A percentile compares a stretch with the other conserved stretches of the same genome.
phyloP scores from a whole-genome alignment of 305 asterid genomes.

The Fraxinus velutina region DNA sequence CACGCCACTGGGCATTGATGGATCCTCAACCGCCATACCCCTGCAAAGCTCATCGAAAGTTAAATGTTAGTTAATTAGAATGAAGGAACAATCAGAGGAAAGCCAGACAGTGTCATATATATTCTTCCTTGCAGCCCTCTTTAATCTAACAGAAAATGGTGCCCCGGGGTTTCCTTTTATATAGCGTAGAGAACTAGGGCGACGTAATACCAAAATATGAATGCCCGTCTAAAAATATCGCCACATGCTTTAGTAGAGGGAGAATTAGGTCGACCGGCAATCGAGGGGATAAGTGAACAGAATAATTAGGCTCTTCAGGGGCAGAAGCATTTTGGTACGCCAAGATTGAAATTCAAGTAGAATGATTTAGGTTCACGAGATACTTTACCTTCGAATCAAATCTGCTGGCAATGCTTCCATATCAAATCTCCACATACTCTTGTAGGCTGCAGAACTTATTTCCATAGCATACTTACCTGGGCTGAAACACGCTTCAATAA shows the following conservation, averaged over 20 bases:
- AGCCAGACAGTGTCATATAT: background rate
- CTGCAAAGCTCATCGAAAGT: conserved; percentile 30
- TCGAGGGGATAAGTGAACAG: background rate
- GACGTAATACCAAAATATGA: background rate
- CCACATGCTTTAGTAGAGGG: background rate
- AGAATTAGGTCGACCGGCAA: background rate
- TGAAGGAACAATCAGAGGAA: background rate
- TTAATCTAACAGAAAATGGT: background rate
- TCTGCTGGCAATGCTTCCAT: conserved; percentile 78
- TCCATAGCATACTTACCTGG: conserved; percentile 72
- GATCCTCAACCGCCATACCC: conserved; percentile 83
- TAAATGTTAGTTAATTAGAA: background rate
- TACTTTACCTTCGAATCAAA: conserved; percentile 51
- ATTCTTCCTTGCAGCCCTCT: background rate
- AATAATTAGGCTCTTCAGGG: background rate
- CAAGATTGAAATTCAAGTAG: background rate
- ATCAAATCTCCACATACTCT: conserved; percentile 69
- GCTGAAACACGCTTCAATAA: conserved; percentile 69
- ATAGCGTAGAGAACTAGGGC: background rate
- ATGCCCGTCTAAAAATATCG: background rate
- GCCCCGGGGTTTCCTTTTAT: background rate
- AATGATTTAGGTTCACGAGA: background rate
- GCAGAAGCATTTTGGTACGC: background rate
- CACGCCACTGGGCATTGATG: conserved; percentile 61
- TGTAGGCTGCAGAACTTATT: conserved; percentile 75